Conservation (phyloP, 2,329 filamentous ascomycete genomes). For the Apiospora hydei region DNA sequence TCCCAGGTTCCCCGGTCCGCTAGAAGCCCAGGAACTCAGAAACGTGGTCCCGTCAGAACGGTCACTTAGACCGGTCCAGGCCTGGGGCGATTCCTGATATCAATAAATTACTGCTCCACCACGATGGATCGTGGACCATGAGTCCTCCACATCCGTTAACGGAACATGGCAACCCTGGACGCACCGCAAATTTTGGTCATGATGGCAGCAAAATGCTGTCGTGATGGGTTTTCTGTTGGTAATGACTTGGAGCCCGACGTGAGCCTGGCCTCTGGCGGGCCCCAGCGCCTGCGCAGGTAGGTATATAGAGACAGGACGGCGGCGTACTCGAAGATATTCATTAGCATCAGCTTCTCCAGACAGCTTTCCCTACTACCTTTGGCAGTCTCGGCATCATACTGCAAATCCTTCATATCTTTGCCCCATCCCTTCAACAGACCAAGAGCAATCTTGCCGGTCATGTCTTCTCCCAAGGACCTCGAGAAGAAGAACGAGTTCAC, state of each 20-base stretch:
- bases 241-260: slow-evolving; percentile 2
- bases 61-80: slow-evolving; percentile 18
- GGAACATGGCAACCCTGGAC: slow-evolving; percentile 22
- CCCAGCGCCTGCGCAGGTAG: background rate
- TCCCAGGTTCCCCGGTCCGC: slow-evolving; percentile 21
- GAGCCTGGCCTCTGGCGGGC: background rate
- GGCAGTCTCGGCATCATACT: background rate
- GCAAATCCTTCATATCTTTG: background rate
- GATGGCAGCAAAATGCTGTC: background rate
- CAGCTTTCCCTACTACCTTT: slow-evolving; percentile 3
- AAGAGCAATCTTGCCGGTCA: background rate
- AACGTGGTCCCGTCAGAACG: slow-evolving; percentile 21
- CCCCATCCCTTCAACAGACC: background rate
- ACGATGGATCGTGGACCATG: slow-evolving; percentile 13
- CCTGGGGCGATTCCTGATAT: slow-evolving; percentile 14
- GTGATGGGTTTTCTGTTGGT: slow-evolving; percentile 20
- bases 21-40: slow-evolving; percentile 10
- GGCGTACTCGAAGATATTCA: background rate
- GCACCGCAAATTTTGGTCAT: background rate
- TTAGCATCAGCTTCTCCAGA: background rate
- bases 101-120: slow-evolving; percentile 20
- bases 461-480: slow-evolving; percentile 3
- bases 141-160: slow-evolving; percentile 25
- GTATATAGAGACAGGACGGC: slow-evolving; percentile 21
- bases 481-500: slow-evolving; percentile 22